These are phyloP conservation scores for Dothideomycetes sp. DNA, from an alignment of 2,329 filamentous ascomycete species.

Conservation along the genomic window DNA sequence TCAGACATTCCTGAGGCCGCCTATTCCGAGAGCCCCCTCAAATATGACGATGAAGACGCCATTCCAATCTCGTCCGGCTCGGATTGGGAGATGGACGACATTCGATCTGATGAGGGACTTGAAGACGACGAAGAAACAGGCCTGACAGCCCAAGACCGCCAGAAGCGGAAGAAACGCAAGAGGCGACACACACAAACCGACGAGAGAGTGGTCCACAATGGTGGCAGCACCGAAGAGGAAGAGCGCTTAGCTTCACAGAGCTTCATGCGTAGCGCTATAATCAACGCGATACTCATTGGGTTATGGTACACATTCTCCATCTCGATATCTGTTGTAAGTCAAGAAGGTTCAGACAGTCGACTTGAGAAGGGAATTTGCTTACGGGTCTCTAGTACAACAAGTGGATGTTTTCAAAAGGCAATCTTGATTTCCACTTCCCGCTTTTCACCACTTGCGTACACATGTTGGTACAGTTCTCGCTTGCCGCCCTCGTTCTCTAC, in stretches of 20 bases:
- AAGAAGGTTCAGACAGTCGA: slow-evolving; percentile 18
- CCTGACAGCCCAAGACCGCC: slow-evolving; percentile 63
- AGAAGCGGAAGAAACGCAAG: slow-evolving; percentile 55
- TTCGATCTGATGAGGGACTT: slow-evolving; percentile 58
- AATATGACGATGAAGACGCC: slow-evolving; percentile 26
- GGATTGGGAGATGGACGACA: slow-evolving; percentile 49
- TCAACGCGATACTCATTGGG: slow-evolving; percentile 74
- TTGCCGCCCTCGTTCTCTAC: slow-evolving; percentile 69
- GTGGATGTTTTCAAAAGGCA: slow-evolving; percentile 91
- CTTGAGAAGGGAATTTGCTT: neutral
- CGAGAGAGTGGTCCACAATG: slow-evolving; percentile 55
- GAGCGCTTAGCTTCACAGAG: slow-evolving; percentile 66
- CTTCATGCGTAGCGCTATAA: slow-evolving; percentile 57
- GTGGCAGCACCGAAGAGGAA: slow-evolving; percentile 58
- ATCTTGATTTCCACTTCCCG: slow-evolving; percentile 85
- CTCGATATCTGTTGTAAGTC: slow-evolving; percentile 76
- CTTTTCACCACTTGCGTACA: slow-evolving; percentile 92
- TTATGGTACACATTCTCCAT: slow-evolving; percentile 89
- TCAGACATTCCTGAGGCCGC: slow-evolving; percentile 14
- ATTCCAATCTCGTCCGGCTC: slow-evolving; percentile 30
- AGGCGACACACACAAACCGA: slow-evolving; percentile 59
- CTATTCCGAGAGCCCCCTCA: slow-evolving; percentile 11
- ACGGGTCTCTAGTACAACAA: slow-evolving; percentile 71
- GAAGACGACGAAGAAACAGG: slow-evolving; percentile 85
- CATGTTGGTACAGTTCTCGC: slow-evolving; percentile 86